Base-by-base conservation (phyloP, 164 flowering plant species). In the Liquidambar formosana region DNA sequence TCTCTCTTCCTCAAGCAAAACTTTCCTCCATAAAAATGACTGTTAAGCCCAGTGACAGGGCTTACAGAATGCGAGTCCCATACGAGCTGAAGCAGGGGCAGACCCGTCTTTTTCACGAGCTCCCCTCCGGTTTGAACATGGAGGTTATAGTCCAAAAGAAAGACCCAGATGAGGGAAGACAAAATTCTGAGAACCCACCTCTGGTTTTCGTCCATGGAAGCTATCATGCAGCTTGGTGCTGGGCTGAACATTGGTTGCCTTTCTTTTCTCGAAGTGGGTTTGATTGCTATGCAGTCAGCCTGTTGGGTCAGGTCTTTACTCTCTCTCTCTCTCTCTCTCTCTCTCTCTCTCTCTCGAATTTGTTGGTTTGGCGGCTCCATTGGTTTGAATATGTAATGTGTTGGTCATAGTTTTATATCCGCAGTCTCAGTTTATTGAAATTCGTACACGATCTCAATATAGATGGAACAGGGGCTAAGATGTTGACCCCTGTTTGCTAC, bases 141-240 rank as follows among this genome's bases (percentile, higher is more conserved):
- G 97, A 93, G 82, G 90, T 90, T 21, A 85, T 93, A 70, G 76
- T 70, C 75, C 97, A 90, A 61, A 82, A 76, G 78, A 67, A 56
- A 8, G 23, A 66, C 57, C 68, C 64, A 62, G 68, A 63, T 27
- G 77, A 62, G 28, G 44, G 51, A 33, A 52, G 18, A 9, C 10
- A 22, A 22, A 65, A 45, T 23, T 18, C 33, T 44, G 65, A 66
- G 54, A 72, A 68, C 45, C 88, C 91, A 26, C 95, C 98, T 12
- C 72, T 93, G 74, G 86, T 93, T 8, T 93, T 93, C 66, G 80
- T 93, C 25, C 98, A 93, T 78, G 98, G 95, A 60, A 93, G 97
- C 82, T 91, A 88, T 71, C 97, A 93, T 64, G 98, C 97, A 13
- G 96, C 96, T 71, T 93, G 98, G 98, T 93, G 97, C 76, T 93